Evolutionary conservation across 116 monocot species (phyloP).

Genomic region (Zostera marina): DNA sequence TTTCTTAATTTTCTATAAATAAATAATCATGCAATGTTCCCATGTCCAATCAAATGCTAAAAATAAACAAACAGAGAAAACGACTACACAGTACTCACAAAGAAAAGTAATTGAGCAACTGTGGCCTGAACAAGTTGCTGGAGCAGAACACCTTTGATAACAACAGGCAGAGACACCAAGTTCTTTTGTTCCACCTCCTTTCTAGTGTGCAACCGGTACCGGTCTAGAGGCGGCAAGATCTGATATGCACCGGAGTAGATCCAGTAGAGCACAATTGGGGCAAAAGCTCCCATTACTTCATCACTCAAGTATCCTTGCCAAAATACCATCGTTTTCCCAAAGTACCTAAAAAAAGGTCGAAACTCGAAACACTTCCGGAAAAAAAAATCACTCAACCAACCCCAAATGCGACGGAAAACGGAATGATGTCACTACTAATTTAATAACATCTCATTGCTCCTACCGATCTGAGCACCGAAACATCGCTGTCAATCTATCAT

Average conservation of each 20-base stretch:
- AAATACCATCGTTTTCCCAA: slow-evolving; percentile 37
- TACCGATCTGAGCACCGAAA: too few species aligned
- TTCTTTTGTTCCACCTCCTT: slow-evolving; percentile 51
- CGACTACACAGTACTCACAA: slow-evolving; percentile 26
- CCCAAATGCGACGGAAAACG: too few species aligned
- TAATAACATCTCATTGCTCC: too few species aligned
- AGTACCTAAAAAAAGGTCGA: too few species aligned
- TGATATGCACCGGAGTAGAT: slow-evolving; percentile 59
- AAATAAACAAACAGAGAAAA: not conserved
- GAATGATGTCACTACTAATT: too few species aligned
- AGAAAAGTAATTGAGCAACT: slow-evolving; percentile 40
- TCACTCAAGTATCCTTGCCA: slow-evolving; percentile 72
- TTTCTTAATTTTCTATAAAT: too few species aligned
- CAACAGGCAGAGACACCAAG: slow-evolving; percentile 32
- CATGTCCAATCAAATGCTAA: too few species aligned
- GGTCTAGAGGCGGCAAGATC: slow-evolving; percentile 45
- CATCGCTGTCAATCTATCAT: too few species aligned
- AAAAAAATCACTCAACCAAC: too few species aligned
- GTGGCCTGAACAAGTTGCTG: slow-evolving; percentile 65
- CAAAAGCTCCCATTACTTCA: slow-evolving; percentile 69
- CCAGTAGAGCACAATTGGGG: slow-evolving; percentile 69
- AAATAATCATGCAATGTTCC: too few species aligned
- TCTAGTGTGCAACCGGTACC: slow-evolving; percentile 51
- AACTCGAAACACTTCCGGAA: too few species aligned
- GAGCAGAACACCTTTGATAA: slow-evolving; percentile 58